phyloP scores from a whole-genome alignment of 2,329 filamentous ascomycete species.

The Diaporthe citrichinensis region DNA sequence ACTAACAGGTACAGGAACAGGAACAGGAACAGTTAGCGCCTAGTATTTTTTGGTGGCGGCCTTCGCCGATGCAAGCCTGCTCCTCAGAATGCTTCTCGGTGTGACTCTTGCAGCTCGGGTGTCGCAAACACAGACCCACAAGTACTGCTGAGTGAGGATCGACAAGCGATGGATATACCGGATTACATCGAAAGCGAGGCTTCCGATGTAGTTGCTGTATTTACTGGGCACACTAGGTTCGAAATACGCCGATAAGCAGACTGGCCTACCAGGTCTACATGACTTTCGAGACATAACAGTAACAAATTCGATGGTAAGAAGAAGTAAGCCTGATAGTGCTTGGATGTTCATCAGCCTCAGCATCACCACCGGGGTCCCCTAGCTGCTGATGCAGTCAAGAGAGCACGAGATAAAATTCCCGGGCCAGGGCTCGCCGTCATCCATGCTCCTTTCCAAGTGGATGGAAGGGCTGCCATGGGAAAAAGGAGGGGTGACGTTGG shows the following conservation, averaged over 20 bases:
- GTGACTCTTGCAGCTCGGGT: constrained; percentile 7
- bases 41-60: background rate
- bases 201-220: background rate
- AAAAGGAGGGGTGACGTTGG: constrained; percentile 18
- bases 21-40: background rate
- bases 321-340: background rate
- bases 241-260: background rate
- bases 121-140: background rate
- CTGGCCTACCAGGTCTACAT: background rate
- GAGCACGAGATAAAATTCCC: background rate
- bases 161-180: background rate
- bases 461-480: background rate
- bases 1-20: background rate
- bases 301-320: background rate
- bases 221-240: background rate
- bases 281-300: background rate
- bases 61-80: background rate
- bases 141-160: background rate
- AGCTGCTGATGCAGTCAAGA: background rate
- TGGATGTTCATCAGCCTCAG: background rate
- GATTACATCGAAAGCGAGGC: background rate
- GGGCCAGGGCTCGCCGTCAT: constrained; percentile 5
- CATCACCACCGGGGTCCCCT: constrained; percentile 15
- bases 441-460: background rate
- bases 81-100: background rate